A percentile compares a stretch with the other conserved stretches of the same genome.
Evolutionary conservation across 2,329 filamentous ascomycete genomes (phyloP).

Genomic region (Paraphaeosphaeria sporulosa): DNA sequence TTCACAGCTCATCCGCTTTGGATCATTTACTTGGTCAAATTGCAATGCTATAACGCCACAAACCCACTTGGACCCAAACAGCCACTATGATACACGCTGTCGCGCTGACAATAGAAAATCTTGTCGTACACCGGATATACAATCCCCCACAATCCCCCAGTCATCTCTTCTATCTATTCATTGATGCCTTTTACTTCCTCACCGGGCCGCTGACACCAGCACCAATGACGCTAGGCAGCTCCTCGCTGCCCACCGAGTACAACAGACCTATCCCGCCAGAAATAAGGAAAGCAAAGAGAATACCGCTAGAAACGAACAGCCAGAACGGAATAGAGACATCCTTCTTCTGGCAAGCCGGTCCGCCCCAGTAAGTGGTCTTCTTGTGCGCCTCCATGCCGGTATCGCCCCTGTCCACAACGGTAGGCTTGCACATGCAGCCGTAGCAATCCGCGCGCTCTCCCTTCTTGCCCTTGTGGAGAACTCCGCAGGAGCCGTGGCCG

Average conservation of each 20-base stretch:
- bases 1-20: neutral
- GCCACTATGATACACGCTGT: constrained; percentile 35
- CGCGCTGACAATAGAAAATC: constrained; percentile 22
- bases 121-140: constrained; percentile 44
- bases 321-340: constrained; percentile 91
- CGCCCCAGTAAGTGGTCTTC: constrained; percentile 80
- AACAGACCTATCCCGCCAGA: constrained; percentile 78
- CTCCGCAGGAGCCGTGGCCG: constrained; percentile 77
- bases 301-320: constrained; percentile 78
- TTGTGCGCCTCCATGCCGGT: constrained; percentile 54
- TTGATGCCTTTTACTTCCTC: constrained; percentile 44
- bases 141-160: constrained; percentile 15
- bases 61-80: constrained; percentile 33
- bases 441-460: constrained; percentile 68
- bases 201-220: constrained; percentile 80
- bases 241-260: constrained; percentile 83
- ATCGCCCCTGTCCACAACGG: constrained; percentile 58
- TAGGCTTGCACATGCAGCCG: constrained; percentile 75
- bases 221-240: constrained; percentile 93
- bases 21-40: constrained; percentile 22
- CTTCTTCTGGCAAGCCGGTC: constrained; percentile 86
- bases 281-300: constrained; percentile 73
- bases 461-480: constrained; percentile 63
- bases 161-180: neutral
- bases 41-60: constrained; percentile 45